Evolutionary conservation across 345 rosid species (phyloP), one percentile per base, ranked within the genome.

Genomic region (Pseudoturritis turrita): DNA sequence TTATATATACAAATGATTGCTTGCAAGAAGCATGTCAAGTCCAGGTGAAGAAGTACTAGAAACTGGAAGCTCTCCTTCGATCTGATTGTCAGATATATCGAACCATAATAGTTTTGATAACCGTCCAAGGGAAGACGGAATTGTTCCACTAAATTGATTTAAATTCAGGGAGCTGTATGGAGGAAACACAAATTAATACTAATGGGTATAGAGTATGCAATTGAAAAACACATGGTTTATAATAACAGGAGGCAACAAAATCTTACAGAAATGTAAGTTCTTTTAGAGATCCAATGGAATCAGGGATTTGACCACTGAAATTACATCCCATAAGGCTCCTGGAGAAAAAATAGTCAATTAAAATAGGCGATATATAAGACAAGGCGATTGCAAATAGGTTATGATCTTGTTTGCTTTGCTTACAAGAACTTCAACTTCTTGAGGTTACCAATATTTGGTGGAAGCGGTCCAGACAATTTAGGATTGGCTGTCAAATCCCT

Each of bases 401-500:
- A 6, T 22, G 14, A 71, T 62, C 35, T 14, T 17, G 52, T 26
- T 28, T 36, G 17, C 23, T 60, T 52, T 39, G 23, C 90, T 84
- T 85, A 89, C 98, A 92, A 82, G 65, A 21, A 74, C 19, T 43
- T 23, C 35, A 92, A 81, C 75, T 88, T 78, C 79, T 73, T 66
- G 80, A 89, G 77, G 28, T 78, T 36, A 70, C 89, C 92, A 21
- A 89, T 85, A 3, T 72, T 22, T 17, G n/a, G 0, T 46, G 98
- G 95, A 65, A 92, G 78, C 36, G 87, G 0, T 80, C 98, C 98
- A 17, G 8, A 41, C 41, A 92, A 74, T 10, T 37, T 77, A 47
- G 23, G 46, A 80, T 89, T 92, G 78, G 73, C 81, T 9, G 96
- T 85, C 65, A 92, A 78, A 81, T 89, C 98, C 84, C 98, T 92